A percentile compares a stretch with the other conserved stretches of the same genome.
phyloP scores from a whole-genome alignment of 2,329 filamentous ascomycete species.

The Venturia nashicola region DNA sequence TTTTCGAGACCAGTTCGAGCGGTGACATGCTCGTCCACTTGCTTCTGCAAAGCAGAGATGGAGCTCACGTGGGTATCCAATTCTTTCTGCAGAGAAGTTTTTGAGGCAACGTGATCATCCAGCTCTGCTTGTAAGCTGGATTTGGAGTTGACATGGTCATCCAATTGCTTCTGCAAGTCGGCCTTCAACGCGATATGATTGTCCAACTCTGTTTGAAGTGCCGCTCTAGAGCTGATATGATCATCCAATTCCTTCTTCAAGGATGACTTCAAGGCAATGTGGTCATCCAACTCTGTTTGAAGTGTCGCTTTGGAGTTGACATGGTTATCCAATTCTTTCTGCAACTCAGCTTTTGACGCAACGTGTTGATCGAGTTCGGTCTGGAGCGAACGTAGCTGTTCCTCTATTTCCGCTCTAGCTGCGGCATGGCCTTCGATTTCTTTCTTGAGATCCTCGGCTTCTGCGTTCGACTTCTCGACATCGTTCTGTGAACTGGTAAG shows the following conservation, averaged over 20 bases:
- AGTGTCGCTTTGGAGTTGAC: constrained; percentile 1
- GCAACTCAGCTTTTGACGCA: neutral
- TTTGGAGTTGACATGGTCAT: neutral
- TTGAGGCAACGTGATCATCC: constrained; percentile 4
- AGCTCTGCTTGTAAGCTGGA: neutral
- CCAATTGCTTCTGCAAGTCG: neutral
- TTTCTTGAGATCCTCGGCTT: neutral
- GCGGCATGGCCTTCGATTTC: neutral
- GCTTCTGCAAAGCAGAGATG: neutral
- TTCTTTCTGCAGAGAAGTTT: neutral
- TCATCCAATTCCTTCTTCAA: neutral
- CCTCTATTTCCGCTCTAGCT: neutral
- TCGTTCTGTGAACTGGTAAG: neutral
- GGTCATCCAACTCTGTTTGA: neutral
- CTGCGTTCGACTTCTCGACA: neutral
- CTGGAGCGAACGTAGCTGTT: neutral
- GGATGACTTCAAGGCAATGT: neutral
- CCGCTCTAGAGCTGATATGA: neutral
- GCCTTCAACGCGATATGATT: neutral
- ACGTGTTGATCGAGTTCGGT: neutral
- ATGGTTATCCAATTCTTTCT: neutral
- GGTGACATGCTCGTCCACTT: neutral
- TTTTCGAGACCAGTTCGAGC: neutral
- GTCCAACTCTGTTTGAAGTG: neutral
- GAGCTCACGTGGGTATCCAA: neutral